Percentiles rank a stretch among this genome's conserved stretches.
These are phyloP conservation scores for Lactarius indigo DNA, from an alignment of 768 basidiomycete species.

Conservation along the genomic window DNA sequence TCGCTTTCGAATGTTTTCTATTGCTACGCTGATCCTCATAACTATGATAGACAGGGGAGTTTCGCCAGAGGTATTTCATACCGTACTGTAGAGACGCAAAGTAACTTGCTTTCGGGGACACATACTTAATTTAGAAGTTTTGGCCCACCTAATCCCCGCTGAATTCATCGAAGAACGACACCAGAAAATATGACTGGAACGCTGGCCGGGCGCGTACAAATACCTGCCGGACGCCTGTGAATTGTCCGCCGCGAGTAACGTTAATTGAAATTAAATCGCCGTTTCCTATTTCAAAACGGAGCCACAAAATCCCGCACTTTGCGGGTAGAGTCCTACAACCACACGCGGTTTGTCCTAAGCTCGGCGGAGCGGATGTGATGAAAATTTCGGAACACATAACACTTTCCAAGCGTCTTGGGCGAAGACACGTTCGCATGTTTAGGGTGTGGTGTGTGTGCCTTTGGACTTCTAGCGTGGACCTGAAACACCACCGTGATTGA, in stretches of 20 bases:
- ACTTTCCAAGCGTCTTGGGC: neutral
- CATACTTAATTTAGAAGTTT: slow-evolving; percentile 24
- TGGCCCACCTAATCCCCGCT: slow-evolving; percentile 1
- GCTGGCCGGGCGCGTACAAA: slow-evolving; percentile 7
- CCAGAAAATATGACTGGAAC: neutral
- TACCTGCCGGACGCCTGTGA: slow-evolving; percentile 7
- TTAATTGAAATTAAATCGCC: slow-evolving; percentile 11
- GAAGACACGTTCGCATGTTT: neutral
- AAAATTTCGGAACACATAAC: neutral
- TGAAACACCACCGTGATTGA: slow-evolving; percentile 5
- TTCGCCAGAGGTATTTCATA: slow-evolving; percentile 13
- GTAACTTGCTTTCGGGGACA: slow-evolving; percentile 12
- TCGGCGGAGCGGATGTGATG: neutral
- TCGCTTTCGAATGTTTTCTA: slow-evolving; percentile 7
- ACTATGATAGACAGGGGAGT: slow-evolving; percentile 21
- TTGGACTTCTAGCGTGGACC: slow-evolving; percentile 14
- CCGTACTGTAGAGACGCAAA: slow-evolving; percentile 20
- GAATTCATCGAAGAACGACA: neutral
- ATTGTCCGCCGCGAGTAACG: neutral
- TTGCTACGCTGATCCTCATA: slow-evolving; percentile 17
- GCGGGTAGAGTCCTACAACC: neutral
- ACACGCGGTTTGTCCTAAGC: neutral
- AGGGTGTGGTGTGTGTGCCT: neutral
- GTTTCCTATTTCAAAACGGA: slow-evolving; percentile 3
- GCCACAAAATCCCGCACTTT: neutral